These are phyloP conservation scores for Phaeosphaeriaceae sp. DNA, from an alignment of 2,329 filamentous ascomycete species.

Conservation along the genomic window DNA sequence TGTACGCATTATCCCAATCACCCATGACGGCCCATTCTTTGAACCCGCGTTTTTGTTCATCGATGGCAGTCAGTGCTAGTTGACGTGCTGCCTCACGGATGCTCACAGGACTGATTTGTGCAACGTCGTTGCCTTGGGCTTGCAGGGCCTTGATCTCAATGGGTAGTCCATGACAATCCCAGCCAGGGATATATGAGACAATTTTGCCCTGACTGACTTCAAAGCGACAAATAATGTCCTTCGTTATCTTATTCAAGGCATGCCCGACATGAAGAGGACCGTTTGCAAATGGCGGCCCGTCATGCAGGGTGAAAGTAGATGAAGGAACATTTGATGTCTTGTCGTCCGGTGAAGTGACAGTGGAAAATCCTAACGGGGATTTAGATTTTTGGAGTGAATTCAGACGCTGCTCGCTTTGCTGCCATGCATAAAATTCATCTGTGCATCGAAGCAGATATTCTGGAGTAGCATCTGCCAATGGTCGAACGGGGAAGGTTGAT, in stretches of 20 bases:
- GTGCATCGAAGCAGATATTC: slow-evolving; percentile 76
- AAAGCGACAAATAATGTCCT: slow-evolving; percentile 87
- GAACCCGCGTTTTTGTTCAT: slow-evolving; percentile 76
- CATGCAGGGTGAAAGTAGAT: slow-evolving; percentile 80
- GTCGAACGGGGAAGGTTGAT: slow-evolving; percentile 57
- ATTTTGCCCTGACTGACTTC: slow-evolving; percentile 78
- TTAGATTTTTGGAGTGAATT: neutral
- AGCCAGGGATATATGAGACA: slow-evolving; percentile 86
- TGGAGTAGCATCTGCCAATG: slow-evolving; percentile 36
- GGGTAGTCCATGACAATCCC: slow-evolving; percentile 97
- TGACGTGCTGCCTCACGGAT: slow-evolving; percentile 69
- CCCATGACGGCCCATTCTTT: slow-evolving; percentile 77
- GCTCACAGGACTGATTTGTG: slow-evolving; percentile 55
- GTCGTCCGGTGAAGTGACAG: neutral
- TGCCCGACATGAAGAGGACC: slow-evolving; percentile 90
- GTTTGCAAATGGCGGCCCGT: slow-evolving; percentile 97
- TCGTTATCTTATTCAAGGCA: slow-evolving; percentile 94
- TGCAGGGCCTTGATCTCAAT: slow-evolving; percentile 96
- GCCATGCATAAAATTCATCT: slow-evolving; percentile 90
- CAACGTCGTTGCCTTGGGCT: slow-evolving; percentile 50
- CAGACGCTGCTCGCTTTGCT: slow-evolving; percentile 58
- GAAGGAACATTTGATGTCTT: slow-evolving; percentile 40
- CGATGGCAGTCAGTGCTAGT: slow-evolving; percentile 71
- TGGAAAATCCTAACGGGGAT: too few relatives aligned
- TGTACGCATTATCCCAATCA: slow-evolving; percentile 79